Conservation (phyloP, 352 stramenopile genomes). For the Globisporangium barbulae region DNA sequence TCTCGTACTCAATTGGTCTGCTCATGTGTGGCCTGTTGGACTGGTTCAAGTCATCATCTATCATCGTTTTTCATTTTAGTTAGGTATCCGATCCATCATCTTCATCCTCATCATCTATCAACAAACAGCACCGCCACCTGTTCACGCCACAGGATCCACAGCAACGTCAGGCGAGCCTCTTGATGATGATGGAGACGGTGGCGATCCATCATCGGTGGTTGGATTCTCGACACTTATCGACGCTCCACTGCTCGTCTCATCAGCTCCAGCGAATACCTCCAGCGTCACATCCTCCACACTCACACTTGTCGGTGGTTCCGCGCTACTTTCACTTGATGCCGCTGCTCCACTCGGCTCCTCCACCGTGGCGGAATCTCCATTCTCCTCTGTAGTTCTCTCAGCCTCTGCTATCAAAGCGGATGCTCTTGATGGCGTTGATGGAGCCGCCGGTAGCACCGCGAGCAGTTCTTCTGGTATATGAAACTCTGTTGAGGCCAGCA, state of each 20-base stretch:
- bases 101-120: conserved; percentile 5
- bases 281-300: not conserved
- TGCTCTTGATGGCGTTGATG: conserved; percentile 17
- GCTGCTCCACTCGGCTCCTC: not conserved
- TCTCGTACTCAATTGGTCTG: not conserved
- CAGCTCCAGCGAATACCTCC: not conserved
- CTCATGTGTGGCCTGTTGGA: not conserved
- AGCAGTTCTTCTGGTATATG: conserved; percentile 28
- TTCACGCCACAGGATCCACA: conserved; percentile 23
- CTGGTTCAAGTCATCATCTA: not conserved
- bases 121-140: conserved; percentile 1
- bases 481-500: conserved; percentile 24
- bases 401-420: conserved; percentile 5
- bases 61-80: conserved; percentile 12
- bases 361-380: not conserved
- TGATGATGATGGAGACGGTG: not conserved
- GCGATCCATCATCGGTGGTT: not conserved
- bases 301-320: not conserved
- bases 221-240: not conserved
- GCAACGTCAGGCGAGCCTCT: conserved; percentile 11
- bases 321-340: not conserved
- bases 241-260: not conserved
- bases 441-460: conserved; percentile 22
- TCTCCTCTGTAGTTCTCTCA: too few species aligned
- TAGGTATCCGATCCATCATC: conserved; percentile 1